phyloP scores from a whole-genome alignment of 2,329 filamentous ascomycete genomes.

The Dichotomopilus funicola region DNA sequence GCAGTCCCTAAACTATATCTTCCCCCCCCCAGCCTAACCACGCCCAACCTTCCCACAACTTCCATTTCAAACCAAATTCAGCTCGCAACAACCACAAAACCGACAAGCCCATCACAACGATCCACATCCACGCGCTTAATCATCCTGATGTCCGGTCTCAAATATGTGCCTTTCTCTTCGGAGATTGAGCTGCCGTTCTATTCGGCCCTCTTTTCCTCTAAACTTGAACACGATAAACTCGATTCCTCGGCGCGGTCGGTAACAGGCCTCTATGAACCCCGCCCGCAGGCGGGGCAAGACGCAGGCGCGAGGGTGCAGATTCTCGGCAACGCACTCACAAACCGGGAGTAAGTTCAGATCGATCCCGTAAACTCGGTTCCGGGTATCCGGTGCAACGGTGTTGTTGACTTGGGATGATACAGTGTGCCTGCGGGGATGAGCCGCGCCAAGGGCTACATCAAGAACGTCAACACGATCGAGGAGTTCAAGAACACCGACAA shows the following conservation, averaged over 20 bases:
- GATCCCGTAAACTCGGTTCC: neutral
- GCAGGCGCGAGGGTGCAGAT: slow-evolving; percentile 86
- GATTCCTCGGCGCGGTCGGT: slow-evolving; percentile 86
- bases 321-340: slow-evolving; percentile 76
- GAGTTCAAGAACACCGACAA: slow-evolving; percentile 86
- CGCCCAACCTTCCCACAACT: neutral
- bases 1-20: neutral
- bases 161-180: slow-evolving; percentile 84
- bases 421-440: slow-evolving; percentile 66
- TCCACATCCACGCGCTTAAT: neutral
- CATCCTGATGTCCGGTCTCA: slow-evolving; percentile 42
- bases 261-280: slow-evolving; percentile 83
- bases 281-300: slow-evolving; percentile 61
- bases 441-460: slow-evolving; percentile 87
- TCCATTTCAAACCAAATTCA: neutral
- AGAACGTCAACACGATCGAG: slow-evolving; percentile 92
- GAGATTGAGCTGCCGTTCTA: slow-evolving; percentile 97
- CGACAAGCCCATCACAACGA: no score
- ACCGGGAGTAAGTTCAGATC: slow-evolving; percentile 60
- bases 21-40: neutral
- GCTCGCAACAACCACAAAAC: no score
- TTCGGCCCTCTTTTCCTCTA: slow-evolving; percentile 80
- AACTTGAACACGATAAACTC: slow-evolving; percentile 95
- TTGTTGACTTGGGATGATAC: slow-evolving; percentile 9
- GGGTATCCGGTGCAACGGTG: neutral